phyloP scores from a whole-genome alignment of 208 protist species.

The Vickermania spadyakhi region DNA sequence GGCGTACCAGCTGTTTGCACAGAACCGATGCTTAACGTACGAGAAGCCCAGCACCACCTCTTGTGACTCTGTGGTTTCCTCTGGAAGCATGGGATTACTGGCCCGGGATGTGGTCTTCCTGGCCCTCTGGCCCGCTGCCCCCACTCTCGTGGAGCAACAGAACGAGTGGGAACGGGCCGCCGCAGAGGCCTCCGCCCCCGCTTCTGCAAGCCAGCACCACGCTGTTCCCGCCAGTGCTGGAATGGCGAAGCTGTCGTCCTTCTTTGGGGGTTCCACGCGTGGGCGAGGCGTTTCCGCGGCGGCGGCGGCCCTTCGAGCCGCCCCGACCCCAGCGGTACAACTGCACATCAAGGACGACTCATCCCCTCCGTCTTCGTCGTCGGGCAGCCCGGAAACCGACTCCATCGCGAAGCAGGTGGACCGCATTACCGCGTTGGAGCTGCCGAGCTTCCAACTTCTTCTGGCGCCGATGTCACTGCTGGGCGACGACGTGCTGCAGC shows the following conservation, averaged over 20 bases:
- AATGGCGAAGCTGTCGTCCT: conserved; percentile 28
- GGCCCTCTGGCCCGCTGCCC: not conserved
- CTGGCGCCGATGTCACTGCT: not conserved
- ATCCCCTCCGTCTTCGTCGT: not conserved
- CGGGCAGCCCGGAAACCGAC: not conserved
- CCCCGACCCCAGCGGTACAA: not conserved
- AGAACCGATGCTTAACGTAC: conserved; percentile 1
- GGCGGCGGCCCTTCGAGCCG: not conserved
- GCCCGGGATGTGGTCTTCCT: not conserved
- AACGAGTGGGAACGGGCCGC: not conserved
- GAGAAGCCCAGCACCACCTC: not conserved
- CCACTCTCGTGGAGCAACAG: not conserved
- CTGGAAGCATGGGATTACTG: not conserved
- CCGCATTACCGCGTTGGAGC: not conserved
- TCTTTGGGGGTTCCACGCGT: conserved; percentile 28
- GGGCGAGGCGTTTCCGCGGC: not conserved
- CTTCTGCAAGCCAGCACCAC: conserved; percentile 2
- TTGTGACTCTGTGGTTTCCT: too few species aligned
- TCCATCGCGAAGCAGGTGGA: not conserved
- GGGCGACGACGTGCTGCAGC: not conserved
- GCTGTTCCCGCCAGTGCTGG: conserved; percentile 23
- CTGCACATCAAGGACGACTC: not conserved
- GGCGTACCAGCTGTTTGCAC: conserved; percentile 55
- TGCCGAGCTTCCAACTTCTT: not conserved
- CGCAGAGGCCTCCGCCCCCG: conserved; percentile 6